A percentile compares a stretch with the other conserved stretches of the same genome.
Conservation (phyloP, 306 rosid genomes). For the Crataegus laevigata region DNA sequence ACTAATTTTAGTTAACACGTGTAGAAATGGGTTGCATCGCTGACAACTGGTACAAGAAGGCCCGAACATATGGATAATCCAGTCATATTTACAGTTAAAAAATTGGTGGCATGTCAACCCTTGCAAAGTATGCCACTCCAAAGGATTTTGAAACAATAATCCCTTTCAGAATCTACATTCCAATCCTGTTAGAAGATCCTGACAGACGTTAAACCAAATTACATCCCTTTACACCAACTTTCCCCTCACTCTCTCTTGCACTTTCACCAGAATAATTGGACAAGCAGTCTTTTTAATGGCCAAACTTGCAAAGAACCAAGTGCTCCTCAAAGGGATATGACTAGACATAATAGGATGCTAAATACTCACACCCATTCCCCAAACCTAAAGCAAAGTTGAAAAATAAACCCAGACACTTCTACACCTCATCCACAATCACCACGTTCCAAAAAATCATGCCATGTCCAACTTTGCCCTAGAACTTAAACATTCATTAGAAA, state of each 20-base stretch:
- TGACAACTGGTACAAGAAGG: background rate
- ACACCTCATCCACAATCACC: background rate
- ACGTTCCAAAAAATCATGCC: background rate
- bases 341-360: background rate
- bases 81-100: background rate
- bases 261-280: background rate
- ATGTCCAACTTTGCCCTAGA: background rate
- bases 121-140: background rate
- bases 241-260: background rate
- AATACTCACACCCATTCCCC: background rate
- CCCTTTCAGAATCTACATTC: background rate
- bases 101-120: background rate
- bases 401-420: background rate
- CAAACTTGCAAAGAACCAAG: background rate
- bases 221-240: background rate
- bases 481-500: background rate
- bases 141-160: background rate
- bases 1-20: background rate
- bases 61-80: background rate
- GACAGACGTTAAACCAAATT: background rate
- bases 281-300: background rate
- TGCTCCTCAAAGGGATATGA: background rate
- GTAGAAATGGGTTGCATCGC: background rate
- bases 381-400: background rate
- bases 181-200: background rate